Percentiles rank a stretch among this genome's conserved stretches.
phyloP scores from a whole-genome alignment of 225 moss, liverwort and hornwort genomes.

The Pseudisothecium myosuroides region DNA sequence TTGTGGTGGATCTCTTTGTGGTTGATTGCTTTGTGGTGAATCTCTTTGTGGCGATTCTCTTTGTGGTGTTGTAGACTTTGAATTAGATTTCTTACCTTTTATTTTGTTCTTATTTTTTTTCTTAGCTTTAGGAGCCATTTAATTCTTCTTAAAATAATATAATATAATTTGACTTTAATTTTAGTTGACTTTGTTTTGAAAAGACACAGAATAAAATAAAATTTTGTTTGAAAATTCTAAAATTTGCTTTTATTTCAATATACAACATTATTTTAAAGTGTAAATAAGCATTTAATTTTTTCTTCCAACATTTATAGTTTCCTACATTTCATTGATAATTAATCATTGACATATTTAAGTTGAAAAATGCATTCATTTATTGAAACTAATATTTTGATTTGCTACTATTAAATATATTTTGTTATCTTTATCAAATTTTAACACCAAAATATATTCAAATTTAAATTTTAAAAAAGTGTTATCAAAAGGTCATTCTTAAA shows the following conservation, averaged over 20 bases:
- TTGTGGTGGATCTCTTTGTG: too few species aligned
- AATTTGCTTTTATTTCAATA: not conserved
- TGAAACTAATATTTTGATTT: not conserved
- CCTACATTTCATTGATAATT: not conserved
- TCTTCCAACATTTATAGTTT: not conserved
- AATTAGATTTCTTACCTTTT: not conserved
- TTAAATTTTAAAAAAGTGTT: not conserved
- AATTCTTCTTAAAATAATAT: not conserved
- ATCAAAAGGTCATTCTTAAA: not conserved
- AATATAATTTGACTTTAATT: not conserved
- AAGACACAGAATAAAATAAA: not conserved
- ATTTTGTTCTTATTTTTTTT: not conserved
- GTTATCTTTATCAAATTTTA: not conserved
- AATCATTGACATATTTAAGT: not conserved
- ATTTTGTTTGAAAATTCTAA: not conserved
- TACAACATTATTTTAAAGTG: not conserved
- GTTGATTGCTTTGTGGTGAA: too few species aligned
- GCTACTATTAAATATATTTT: not conserved
- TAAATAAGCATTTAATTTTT: not conserved
- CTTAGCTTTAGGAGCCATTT: not conserved
- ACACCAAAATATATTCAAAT: not conserved
- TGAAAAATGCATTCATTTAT: too few species aligned
- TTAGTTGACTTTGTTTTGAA: accelerated
- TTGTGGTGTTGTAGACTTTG: not conserved
- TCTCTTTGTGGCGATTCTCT: not conserved